Percentiles rank a stretch among this genome's conserved stretches.
Evolutionary conservation across 345 rosid species (phyloP).

Genomic region (Noccaea caerulescens): DNA sequence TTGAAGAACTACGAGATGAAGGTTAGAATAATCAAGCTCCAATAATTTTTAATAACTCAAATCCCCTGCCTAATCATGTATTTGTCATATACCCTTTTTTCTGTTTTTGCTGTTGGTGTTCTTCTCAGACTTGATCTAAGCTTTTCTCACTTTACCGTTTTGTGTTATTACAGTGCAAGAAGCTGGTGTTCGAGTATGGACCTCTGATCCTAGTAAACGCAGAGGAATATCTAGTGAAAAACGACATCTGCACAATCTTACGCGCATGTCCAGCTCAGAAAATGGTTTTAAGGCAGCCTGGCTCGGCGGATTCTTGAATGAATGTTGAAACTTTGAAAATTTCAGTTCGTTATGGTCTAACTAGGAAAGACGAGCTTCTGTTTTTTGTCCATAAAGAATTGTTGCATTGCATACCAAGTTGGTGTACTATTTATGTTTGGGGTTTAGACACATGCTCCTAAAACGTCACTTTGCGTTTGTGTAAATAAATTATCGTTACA

Average conservation of each 20-base stretch:
- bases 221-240: slow-evolving; percentile 77
- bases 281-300: slow-evolving; percentile 20
- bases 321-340: slow-evolving; percentile 8
- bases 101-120: slow-evolving; percentile 1
- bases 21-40: slow-evolving; percentile 47
- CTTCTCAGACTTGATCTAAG: neutral
- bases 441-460: slow-evolving; percentile 6
- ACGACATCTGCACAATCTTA: slow-evolving; percentile 74
- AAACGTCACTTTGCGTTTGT: slow-evolving; percentile 22
- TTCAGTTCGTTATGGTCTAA: neutral
- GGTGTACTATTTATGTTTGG: slow-evolving; percentile 18
- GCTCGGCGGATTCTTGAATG: slow-evolving; percentile 40
- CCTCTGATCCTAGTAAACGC: slow-evolving; percentile 76
- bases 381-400: slow-evolving; percentile 14
- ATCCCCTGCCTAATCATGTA: neutral
- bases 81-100: neutral
- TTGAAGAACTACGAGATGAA: slow-evolving; percentile 62
- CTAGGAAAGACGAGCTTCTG: slow-evolving; percentile 8
- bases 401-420: slow-evolving; percentile 19
- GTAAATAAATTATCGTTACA: slow-evolving; percentile 28
- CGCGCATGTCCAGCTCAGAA: slow-evolving; percentile 62
- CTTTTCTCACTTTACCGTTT: slow-evolving; percentile 1
- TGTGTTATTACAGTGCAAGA: slow-evolving; percentile 69
- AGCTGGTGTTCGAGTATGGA: slow-evolving; percentile 81
- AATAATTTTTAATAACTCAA: neutral